phyloP scores from a whole-genome alignment of 2,329 filamentous ascomycete genomes.

The Diaporthe citriasiana region DNA sequence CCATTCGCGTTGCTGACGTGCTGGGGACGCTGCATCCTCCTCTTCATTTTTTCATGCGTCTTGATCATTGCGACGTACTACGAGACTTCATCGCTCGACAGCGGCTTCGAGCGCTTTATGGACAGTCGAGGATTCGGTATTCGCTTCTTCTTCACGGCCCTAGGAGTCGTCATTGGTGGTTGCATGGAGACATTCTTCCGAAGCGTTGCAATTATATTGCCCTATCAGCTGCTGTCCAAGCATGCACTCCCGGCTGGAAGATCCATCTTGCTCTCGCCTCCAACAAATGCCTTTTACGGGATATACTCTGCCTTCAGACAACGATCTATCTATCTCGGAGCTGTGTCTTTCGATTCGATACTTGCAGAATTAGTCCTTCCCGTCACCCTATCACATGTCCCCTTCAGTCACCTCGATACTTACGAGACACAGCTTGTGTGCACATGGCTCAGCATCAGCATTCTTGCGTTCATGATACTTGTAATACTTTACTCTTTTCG shows the following conservation, averaged over 20 bases:
- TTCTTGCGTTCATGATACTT: conserved; percentile 54
- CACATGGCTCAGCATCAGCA: conserved; percentile 51
- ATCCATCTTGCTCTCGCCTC: conserved; percentile 53
- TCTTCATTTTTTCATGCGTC: conserved; percentile 50
- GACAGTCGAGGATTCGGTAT: conserved; percentile 56
- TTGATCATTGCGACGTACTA: conserved; percentile 55
- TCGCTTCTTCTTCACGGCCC: conserved; percentile 55
- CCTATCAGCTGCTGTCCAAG: conserved; percentile 53
- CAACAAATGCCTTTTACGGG: conserved; percentile 51
- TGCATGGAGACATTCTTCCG: conserved; percentile 39
- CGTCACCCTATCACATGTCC: conserved; percentile 56
- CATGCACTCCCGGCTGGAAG: conserved; percentile 48
- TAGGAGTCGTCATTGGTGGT: conserved; percentile 53
- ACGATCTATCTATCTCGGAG: conserved; percentile 51
- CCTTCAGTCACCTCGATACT: conserved; percentile 54
- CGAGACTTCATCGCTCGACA: conserved; percentile 51
- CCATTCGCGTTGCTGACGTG: conserved; percentile 50
- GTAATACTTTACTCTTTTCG: conserved; percentile 53
- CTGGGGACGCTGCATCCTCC: conserved; percentile 45
- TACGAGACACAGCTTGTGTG: conserved; percentile 51
- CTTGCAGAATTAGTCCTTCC: conserved; percentile 54
- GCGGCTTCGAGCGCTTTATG: conserved; percentile 58
- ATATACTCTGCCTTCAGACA: conserved; percentile 53
- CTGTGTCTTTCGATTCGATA: conserved; percentile 52
- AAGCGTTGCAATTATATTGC: conserved; percentile 52